Conservation (phyloP, 257 asterid genomes). For the Dorcoceras hygrometricum region DNA sequence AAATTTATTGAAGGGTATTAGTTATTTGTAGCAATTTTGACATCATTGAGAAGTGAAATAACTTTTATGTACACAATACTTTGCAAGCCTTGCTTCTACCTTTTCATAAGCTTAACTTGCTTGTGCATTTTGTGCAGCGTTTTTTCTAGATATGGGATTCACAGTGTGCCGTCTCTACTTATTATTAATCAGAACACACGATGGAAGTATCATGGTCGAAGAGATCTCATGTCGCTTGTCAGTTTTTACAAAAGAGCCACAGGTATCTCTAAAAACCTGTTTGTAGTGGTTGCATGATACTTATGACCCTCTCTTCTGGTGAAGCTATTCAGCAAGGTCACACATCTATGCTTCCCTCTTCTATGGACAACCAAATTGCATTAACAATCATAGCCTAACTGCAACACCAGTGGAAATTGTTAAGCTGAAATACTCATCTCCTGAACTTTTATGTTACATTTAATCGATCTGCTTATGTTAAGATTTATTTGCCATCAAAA, state of each 20-base stretch:
- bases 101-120: slow-evolving; percentile 22
- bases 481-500: neutral
- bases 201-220: slow-evolving; percentile 47
- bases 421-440: neutral
- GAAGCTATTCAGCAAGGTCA: neutral
- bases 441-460: neutral
- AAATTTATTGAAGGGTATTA: neutral
- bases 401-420: neutral
- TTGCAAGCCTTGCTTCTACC: neutral
- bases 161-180: slow-evolving; percentile 62
- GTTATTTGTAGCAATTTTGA: neutral
- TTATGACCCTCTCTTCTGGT: slow-evolving; percentile 8
- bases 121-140: slow-evolving; percentile 40
- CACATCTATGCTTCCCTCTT: neutral
- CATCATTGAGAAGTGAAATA: neutral
- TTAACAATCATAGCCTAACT: neutral
- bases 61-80: neutral
- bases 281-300: slow-evolving; percentile 3
- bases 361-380: neutral
- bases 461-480: neutral
- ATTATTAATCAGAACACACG: slow-evolving; percentile 42
- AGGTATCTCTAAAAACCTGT: slow-evolving; percentile 38
- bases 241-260: slow-evolving; percentile 55
- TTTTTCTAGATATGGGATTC: slow-evolving; percentile 67
- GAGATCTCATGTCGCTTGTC: slow-evolving; percentile 49